Conservation (phyloP, 106 monocot genomes). For the Dactylorhiza incarnata region DNA sequence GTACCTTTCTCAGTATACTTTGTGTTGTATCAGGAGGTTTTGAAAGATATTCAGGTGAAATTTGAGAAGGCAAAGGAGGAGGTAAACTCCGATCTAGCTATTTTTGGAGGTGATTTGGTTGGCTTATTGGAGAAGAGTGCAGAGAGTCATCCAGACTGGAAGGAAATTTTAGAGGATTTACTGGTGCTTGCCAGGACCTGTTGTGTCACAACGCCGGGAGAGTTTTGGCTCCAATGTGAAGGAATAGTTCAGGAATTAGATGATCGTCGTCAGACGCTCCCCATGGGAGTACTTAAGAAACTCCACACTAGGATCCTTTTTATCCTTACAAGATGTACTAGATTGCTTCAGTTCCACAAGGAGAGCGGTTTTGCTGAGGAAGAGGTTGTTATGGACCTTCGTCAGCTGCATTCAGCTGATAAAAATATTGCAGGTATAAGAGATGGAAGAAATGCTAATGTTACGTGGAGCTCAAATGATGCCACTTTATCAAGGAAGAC, state of each 20-base stretch:
- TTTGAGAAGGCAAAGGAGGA: slow-evolving; percentile 98
- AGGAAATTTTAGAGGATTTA: slow-evolving; percentile 81
- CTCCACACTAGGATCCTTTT: slow-evolving; percentile 91
- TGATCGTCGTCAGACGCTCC: slow-evolving; percentile 77
- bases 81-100: slow-evolving; percentile 84
- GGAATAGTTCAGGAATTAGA: slow-evolving; percentile 95
- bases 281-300: slow-evolving; percentile 87
- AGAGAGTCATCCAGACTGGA: slow-evolving; percentile 85
- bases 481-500: slow-evolving; percentile 58
- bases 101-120: slow-evolving; percentile 82
- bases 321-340: slow-evolving; percentile 89
- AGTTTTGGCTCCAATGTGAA: slow-evolving; percentile 97
- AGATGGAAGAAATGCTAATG: slow-evolving; percentile 26
- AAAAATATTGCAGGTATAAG: slow-evolving; percentile 18
- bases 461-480: slow-evolving; percentile 28
- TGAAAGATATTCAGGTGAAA: slow-evolving; percentile 71
- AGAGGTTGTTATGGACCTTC: slow-evolving; percentile 46
- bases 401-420: slow-evolving; percentile 47
- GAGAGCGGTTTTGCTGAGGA: slow-evolving; percentile 80
- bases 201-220: slow-evolving; percentile 70
- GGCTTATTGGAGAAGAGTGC: slow-evolving; percentile 86
- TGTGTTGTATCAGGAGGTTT: slow-evolving; percentile 50
- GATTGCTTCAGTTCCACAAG: slow-evolving; percentile 90
- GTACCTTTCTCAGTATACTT: slow-evolving; percentile 1
- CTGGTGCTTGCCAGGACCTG: slow-evolving; percentile 76